Percentiles rank a stretch among this genome's conserved stretches.
Evolutionary conservation across 257 asterid genomes (phyloP).

Genomic region (Nicotiana otophora): DNA sequence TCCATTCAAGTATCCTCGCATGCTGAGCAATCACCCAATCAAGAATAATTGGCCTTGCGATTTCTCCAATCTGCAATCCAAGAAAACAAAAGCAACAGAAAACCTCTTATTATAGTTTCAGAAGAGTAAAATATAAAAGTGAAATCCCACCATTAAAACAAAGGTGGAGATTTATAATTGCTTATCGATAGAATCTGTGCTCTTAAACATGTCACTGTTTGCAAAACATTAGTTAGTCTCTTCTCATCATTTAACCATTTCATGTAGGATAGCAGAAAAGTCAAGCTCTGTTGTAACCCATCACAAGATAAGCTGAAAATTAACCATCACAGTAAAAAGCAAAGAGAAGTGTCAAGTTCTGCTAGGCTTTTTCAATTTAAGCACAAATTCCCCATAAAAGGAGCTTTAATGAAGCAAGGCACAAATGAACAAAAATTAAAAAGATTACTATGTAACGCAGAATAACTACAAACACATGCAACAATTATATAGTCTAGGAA

Average conservation of each 20-base stretch:
- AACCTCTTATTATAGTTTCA: conserved; percentile 8
- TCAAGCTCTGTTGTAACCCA: conserved; percentile 1
- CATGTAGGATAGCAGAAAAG: conserved; percentile 4
- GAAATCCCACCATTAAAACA: neutral
- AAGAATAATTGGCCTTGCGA: conserved; percentile 77
- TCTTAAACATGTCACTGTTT: neutral
- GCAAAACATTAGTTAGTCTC: neutral
- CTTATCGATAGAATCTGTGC: neutral
- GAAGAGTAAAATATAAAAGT: conserved; percentile 7
- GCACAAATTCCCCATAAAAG: neutral
- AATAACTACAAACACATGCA: neutral
- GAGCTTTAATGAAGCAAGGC: conserved; percentile 3
- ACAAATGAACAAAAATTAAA: neutral
- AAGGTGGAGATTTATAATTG: neutral
- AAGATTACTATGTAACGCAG: neutral
- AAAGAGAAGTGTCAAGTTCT: neutral
- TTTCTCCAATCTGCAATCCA: conserved; percentile 57
- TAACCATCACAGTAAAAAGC: neutral
- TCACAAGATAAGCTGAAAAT: neutral
- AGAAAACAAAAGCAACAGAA: conserved; percentile 20
- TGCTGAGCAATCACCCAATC: conserved; percentile 96
- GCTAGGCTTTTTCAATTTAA: neutral
- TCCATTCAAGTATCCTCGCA: conserved; percentile 85
- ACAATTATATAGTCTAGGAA: neutral
- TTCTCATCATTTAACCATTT: neutral